A percentile compares a stretch with the other conserved stretches of the same genome.
These are phyloP conservation scores for Malassezia restricta DNA, from an alignment of 1,284 basidiomycete genomes.

Conservation along the genomic window DNA sequence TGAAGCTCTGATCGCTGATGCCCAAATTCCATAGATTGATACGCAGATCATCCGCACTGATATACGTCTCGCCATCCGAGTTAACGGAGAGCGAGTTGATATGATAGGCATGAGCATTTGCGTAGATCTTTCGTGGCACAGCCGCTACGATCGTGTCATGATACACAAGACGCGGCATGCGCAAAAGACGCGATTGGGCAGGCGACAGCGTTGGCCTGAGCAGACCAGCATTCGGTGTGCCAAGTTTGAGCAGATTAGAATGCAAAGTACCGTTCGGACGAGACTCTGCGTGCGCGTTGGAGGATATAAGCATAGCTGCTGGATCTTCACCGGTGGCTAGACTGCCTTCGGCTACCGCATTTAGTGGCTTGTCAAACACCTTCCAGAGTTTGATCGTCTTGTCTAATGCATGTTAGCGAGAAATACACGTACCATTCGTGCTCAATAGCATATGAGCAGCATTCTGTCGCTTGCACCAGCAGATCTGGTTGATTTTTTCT, in stretches of 20 bases:
- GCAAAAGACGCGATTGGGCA: slow-evolving; percentile 21
- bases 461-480: slow-evolving; percentile 98
- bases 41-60: slow-evolving; percentile 90
- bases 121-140: slow-evolving; percentile 94
- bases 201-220: slow-evolving; percentile 8
- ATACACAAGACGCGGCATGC: slow-evolving; percentile 56
- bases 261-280: slow-evolving; percentile 18
- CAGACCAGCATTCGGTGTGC: neutral
- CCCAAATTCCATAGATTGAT: slow-evolving; percentile 98
- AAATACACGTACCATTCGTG: slow-evolving; percentile 56
- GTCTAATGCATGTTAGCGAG: slow-evolving; percentile 50
- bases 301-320: slow-evolving; percentile 15
- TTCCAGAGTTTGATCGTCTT: slow-evolving; percentile 99
- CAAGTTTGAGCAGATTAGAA: slow-evolving; percentile 22
- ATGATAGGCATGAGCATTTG: slow-evolving; percentile 98
- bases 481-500: slow-evolving; percentile 99
- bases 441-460: slow-evolving; percentile 91
- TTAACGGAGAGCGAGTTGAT: slow-evolving; percentile 99
- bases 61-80: slow-evolving; percentile 98
- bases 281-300: slow-evolving; percentile 7
- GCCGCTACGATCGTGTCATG: slow-evolving; percentile 98
- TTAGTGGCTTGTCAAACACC: slow-evolving; percentile 94
- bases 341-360: slow-evolving; percentile 93
- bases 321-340: slow-evolving; percentile 52
- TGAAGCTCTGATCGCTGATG: slow-evolving; percentile 98